Conservation (phyloP, 306 rosid genomes). For the Vigna trinervia region DNA sequence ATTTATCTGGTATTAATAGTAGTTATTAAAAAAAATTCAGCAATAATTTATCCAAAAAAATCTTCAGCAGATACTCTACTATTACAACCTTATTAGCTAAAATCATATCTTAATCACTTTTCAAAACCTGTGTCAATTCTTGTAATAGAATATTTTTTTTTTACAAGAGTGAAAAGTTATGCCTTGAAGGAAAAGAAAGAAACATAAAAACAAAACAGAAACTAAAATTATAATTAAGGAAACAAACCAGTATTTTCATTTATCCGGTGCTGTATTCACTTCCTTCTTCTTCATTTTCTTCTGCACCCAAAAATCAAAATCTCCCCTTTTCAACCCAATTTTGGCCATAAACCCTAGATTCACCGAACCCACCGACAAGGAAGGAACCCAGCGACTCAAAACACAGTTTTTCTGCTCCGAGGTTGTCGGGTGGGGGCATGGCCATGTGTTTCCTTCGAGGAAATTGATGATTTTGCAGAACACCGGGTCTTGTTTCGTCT, state of each 20-base stretch:
- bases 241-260: neutral
- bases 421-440: slow-evolving; percentile 33
- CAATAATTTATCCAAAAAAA: neutral
- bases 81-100: neutral
- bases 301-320: slow-evolving; percentile 38
- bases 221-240: neutral
- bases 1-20: neutral
- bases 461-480: slow-evolving; percentile 28
- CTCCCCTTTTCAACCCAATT: slow-evolving; percentile 13
- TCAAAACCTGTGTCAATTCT: neutral
- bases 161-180: too few relatives aligned
- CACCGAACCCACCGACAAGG: slow-evolving; percentile 12
- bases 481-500: neutral
- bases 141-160: neutral
- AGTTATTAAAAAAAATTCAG: neutral
- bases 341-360: slow-evolving; percentile 52
- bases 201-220: neutral
- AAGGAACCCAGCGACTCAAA: slow-evolving; percentile 6
- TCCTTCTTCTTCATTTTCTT: neutral
- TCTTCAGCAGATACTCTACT: neutral
- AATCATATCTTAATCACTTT: neutral
- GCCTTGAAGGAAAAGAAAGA: neutral
- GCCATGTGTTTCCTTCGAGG: slow-evolving; percentile 3
- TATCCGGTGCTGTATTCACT: slow-evolving; percentile 17
- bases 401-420: slow-evolving; percentile 9